Evolutionary conservation across 129 eudicot species (phyloP), one percentile per base, ranked within the genome.

Genomic region (Artemisia annua): DNA sequence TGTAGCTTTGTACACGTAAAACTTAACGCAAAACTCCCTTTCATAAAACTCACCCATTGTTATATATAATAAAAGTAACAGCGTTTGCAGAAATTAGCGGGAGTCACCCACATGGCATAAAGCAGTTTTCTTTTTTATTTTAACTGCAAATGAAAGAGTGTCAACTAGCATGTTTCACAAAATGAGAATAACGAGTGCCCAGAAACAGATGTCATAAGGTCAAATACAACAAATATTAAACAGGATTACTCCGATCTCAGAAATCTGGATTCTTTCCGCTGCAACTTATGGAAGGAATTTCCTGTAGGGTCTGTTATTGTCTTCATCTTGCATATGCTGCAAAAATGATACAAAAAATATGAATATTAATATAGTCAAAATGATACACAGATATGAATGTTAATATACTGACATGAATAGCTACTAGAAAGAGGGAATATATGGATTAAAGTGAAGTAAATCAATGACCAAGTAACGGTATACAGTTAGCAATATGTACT

Each of bases 241-340:
- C 52, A 44, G 12, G 48, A 51, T 35, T 50, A 16, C 7, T 60
- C 69, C 17, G 10, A 69, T 13, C 44, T 48, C 58, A 64, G 73
- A 74, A 66, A 54, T 70, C 74, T 67, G 70, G 52, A 55, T 79
- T 79, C 70, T 32, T 73, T 61, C 56, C 79, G 18, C 53, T 76
- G 79, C 58, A 76, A 53, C 17, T 72, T 63, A 71, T 3, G 82
- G 87, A 3, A 69, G 79, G 55, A 75, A 92, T 88, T 92, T 92
- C 85, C 98, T 83, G 82, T 89, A 83, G 52, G 98, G 98, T 81
- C 91, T 85, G 77, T 91, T 95, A 35, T 91, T 90, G 84, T 92
- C 98, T 86, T 92, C 98, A 79, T 92, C 98, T 79, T 92, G 98
- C 98, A 92, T 92, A 80, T 92, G 98, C 98, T 92, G 96, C 67